phyloP scores from a whole-genome alignment of 345 rosid genomes.

The Angophora floribunda region DNA sequence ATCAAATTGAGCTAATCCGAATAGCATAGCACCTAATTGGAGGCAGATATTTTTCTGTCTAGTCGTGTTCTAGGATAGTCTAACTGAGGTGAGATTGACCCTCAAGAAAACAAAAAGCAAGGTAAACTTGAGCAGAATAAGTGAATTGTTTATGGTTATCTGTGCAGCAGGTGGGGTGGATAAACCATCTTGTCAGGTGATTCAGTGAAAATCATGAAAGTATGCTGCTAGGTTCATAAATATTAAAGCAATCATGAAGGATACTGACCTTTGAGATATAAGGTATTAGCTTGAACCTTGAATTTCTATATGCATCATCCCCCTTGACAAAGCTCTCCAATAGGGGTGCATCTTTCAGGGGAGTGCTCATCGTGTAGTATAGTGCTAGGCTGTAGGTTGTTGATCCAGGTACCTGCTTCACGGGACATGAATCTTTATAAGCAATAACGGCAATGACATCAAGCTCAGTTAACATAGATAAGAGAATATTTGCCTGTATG shows the following conservation, averaged over 20 bases:
- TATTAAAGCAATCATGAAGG: background rate
- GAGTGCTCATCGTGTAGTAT: slow-evolving; percentile 82
- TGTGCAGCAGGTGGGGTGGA: background rate
- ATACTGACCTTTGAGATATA: slow-evolving; percentile 77
- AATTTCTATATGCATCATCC: slow-evolving; percentile 83
- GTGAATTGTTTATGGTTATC: background rate
- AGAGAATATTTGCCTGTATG: slow-evolving; percentile 53
- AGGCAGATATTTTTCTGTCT: background rate
- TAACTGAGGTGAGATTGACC: background rate
- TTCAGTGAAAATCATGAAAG: background rate
- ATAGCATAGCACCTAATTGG: background rate
- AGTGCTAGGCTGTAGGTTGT: slow-evolving; percentile 78
- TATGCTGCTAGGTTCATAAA: background rate
- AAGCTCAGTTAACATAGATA: background rate
- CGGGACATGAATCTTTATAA: background rate
- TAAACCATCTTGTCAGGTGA: background rate
- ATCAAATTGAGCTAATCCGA: background rate
- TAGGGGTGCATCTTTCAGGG: slow-evolving; percentile 71
- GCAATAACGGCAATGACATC: background rate
- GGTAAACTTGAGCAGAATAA: background rate
- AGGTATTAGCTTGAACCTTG: slow-evolving; percentile 96
- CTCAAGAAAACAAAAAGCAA: background rate
- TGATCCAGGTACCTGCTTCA: slow-evolving; percentile 79
- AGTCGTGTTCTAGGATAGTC: background rate
- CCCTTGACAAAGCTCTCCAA: slow-evolving; percentile 70